Evolutionary conservation across 768 basidiomycete genomes (phyloP).

Genomic region (Calocybe gangraenosa): DNA sequence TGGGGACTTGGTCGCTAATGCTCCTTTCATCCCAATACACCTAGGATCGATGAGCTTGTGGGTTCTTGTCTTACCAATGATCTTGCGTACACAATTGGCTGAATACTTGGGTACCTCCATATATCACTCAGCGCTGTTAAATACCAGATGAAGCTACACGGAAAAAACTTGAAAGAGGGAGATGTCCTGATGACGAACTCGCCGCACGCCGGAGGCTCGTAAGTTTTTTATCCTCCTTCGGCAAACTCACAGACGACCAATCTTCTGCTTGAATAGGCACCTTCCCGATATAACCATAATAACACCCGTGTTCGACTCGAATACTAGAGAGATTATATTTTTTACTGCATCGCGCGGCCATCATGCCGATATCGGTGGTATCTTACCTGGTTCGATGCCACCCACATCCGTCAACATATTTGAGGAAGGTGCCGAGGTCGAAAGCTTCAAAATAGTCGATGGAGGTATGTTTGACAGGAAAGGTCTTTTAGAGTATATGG

Average conservation of each 20-base stretch:
- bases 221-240: constrained; percentile 27
- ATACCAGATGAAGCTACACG: constrained; percentile 81
- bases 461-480: constrained; percentile 76
- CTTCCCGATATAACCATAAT: constrained; percentile 86
- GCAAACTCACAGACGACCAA: constrained; percentile 2
- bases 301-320: constrained; percentile 79
- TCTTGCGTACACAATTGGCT: background rate
- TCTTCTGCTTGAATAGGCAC: constrained; percentile 26
- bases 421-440: constrained; percentile 91
- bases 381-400: constrained; percentile 93
- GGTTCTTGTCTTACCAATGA: constrained; percentile 22
- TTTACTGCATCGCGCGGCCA: constrained; percentile 93
- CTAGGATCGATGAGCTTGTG: constrained; percentile 90
- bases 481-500: constrained; percentile 74
- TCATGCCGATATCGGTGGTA: constrained; percentile 92
- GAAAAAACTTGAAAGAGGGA: constrained; percentile 71
- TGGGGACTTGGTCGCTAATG: constrained; percentile 92
- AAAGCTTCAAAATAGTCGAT: constrained; percentile 88
- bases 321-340: constrained; percentile 74
- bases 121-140: constrained; percentile 62
- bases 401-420: constrained; percentile 88
- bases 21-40: constrained; percentile 87
- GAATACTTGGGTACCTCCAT: background rate
- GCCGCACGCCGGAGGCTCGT: constrained; percentile 86
- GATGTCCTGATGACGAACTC: constrained; percentile 95